phyloP scores from a whole-genome alignment of 495 filamentous ascomycete species.

The Neurospora sublineolata region DNA sequence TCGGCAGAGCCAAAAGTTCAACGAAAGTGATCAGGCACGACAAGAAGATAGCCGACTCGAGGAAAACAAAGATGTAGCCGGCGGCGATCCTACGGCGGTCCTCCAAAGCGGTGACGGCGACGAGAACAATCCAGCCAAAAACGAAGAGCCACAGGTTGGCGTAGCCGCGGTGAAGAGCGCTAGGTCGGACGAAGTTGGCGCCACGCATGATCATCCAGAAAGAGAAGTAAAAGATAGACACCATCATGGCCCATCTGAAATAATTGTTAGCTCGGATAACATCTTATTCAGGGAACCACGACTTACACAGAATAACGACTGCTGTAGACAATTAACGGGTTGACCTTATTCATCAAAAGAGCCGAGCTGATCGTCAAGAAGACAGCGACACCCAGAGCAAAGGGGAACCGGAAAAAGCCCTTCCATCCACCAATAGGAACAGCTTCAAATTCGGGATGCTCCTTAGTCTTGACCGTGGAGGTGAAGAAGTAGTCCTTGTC shows the following conservation, averaged over 20 bases:
- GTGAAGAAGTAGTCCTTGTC: constrained; percentile 78
- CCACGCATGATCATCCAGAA: constrained; percentile 79
- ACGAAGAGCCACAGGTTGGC: constrained; percentile 73
- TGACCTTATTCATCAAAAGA: constrained; percentile 67
- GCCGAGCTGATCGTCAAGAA: constrained; percentile 60
- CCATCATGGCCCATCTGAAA: constrained; percentile 66
- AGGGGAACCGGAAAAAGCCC: constrained; percentile 74
- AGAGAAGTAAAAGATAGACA: constrained; percentile 66
- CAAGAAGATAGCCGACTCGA: constrained; percentile 63
- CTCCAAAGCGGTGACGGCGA: constrained; percentile 61
- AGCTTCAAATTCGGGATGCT: constrained; percentile 46
- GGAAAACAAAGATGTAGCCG: constrained; percentile 75
- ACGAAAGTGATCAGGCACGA: constrained; percentile 60
- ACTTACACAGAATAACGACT: constrained; percentile 66
- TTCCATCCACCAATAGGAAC: constrained; percentile 62
- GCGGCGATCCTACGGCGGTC: constrained; percentile 59
- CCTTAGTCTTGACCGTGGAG: constrained; percentile 42
- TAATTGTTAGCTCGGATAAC: constrained; percentile 11
- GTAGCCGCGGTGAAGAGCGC: constrained; percentile 74
- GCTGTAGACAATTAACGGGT: constrained; percentile 79
- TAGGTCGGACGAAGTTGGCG: constrained; percentile 72
- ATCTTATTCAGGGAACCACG: not conserved
- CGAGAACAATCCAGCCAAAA: constrained; percentile 58
- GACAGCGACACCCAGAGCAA: constrained; percentile 59
- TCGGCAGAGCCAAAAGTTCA: constrained; percentile 70